Base-by-base conservation (phyloP, 2,329 filamentous ascomycete genomes). In the Lasiodiplodia gonubiensis region DNA sequence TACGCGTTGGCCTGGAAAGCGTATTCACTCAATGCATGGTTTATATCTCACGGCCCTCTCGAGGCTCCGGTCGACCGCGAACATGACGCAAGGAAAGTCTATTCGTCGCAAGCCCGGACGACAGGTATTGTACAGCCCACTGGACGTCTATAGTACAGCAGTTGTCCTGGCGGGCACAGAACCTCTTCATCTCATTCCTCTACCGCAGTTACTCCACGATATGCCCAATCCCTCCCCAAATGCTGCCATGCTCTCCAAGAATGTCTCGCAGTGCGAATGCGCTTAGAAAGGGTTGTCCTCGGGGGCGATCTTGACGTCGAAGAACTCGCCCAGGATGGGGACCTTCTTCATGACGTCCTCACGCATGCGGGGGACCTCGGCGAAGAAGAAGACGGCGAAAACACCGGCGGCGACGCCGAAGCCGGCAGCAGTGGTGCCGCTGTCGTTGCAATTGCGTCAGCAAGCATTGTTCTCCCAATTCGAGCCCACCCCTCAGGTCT, bases 321-420 rank as follows among this genome's bases (percentile, higher is more conserved):
- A 89, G 79, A 86, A 87, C 66, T 78, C 76, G 70, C 85, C 85
- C 61, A 89, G 79, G 71, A 88, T 76, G 7, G 88, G 88, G 30
- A 89, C 73, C 79, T 88, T 85, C 78, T 84, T 82, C 76, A 88
- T 81, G 71, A 90, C 87, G 75, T 90, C 88, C 72, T 85, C 82
- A 75, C 86, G 82, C 54, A 90, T 86, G 74, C 83, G 84, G 68
- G 88, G 88, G 30, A 90, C 83, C 72, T 88, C 87, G 72, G 86
- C 85, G 80, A 89, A 86, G 83, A 90, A 88, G 81, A 87, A 89
- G 72, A 90, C 76, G 46, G 85, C 86, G 78, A 87, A 86, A 75
- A 86, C 80, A 70, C 85, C 87, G 51, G 85, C 82, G 55, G 83
- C 81, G 70, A 83, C 85, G 71, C 86, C 88, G 78, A 89, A 88